Evolutionary conservation across 106 monocot species (phyloP), one percentile per base, ranked within the genome.

Genomic region (Hemerocallis citrina): DNA sequence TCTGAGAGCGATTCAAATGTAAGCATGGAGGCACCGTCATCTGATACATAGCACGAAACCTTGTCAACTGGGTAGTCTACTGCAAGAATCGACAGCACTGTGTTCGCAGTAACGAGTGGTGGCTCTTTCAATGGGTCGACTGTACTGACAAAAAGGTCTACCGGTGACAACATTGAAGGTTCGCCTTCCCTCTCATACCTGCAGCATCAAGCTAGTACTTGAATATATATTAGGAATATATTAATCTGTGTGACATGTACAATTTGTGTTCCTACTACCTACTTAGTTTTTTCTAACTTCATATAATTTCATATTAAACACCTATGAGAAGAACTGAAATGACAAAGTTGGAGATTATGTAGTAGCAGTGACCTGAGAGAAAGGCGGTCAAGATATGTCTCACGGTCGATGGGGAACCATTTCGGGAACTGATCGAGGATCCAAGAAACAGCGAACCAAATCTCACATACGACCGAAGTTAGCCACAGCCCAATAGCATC

Each of bases 381-480:
- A 25, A 95, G 86, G 55, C 95, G 89, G 61, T 95, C 90, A n/a
- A 95, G 83, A 57, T 90, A 90, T 4, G 95, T 95, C 69, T 95
- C 95, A 1, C 95, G 75, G 15, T 90, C 90, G 19, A 95, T 86
- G 3, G 95, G 95, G 60, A 74, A 81, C 95, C 95, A 95, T 63
- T 94, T 94, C n/a, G 93, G 93, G 67, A 94, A 94, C 67, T 94
- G 93, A 64, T 94, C 93, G 11, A 94, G 93, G 40, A 94, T 94
- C 93, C 93, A 94, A 0, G 93, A 94, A 20, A 89, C 24, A 24
- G 93, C 93, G 55, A 94, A 94, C 93, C 93, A 94, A 22, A 94
- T 89, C 74, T 94, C 93, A 30, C 93, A 94, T 32, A 94, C 52
- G 61, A 94, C 67, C 12, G 93, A 94, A 13, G 93, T 94, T 22